phyloP scores from a whole-genome alignment of 2,329 filamentous ascomycete genomes.

The Nemania serpens region DNA sequence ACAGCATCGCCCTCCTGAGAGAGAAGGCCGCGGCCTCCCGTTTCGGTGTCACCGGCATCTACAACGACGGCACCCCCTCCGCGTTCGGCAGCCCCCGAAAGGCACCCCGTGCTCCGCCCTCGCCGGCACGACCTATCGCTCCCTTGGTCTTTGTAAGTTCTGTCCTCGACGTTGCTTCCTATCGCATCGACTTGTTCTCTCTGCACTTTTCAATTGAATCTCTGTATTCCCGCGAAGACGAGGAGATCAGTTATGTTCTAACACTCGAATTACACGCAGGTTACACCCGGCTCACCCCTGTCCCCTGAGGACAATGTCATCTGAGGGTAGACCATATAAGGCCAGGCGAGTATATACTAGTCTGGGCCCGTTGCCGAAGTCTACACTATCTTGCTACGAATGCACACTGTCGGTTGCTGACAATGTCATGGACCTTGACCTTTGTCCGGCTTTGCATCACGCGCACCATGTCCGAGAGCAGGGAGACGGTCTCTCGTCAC shows the following conservation, averaged over 20 bases:
- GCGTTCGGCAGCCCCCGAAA: constrained; percentile 34
- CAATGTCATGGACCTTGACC: too few species aligned
- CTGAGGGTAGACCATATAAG: constrained; percentile 7
- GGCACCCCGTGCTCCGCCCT: constrained; percentile 33
- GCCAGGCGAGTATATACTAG: not conserved
- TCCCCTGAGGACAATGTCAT: constrained; percentile 31
- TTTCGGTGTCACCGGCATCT: constrained; percentile 50
- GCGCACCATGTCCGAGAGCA: too few species aligned
- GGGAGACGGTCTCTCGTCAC: too few species aligned
- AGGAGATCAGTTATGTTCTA: constrained; percentile 9
- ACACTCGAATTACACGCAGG: constrained; percentile 19
- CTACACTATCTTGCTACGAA: too few species aligned
- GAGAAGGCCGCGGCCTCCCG: constrained; percentile 57
- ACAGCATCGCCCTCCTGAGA: constrained; percentile 54
- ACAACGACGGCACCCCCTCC: constrained; percentile 22
- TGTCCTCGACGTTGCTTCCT: not conserved
- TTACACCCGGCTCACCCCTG: constrained; percentile 30
- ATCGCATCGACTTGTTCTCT: too few species aligned
- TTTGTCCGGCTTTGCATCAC: too few species aligned
- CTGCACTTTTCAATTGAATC: not conserved
- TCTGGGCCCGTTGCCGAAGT: too few species aligned
- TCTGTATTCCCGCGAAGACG: not conserved
- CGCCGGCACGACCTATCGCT: constrained; percentile 25
- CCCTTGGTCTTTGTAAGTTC: constrained; percentile 32
- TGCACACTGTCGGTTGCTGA: too few species aligned